These are phyloP conservation scores for Lenzites betulinus DNA, from an alignment of 768 basidiomycete genomes.

Conservation along the genomic window DNA sequence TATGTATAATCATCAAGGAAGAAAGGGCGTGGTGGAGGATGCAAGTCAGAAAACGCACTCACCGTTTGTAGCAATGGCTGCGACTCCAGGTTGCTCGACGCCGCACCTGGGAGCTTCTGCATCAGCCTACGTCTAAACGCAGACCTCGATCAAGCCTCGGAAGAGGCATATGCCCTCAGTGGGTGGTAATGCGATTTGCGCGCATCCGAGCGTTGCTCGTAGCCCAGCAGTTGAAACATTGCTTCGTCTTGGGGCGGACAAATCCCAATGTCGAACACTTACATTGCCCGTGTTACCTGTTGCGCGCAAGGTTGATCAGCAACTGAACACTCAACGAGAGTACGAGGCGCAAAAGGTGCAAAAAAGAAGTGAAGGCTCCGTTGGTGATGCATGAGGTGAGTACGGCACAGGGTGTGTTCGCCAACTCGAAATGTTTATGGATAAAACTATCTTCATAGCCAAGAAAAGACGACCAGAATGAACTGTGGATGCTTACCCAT, in stretches of 20 bases:
- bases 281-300: not conserved
- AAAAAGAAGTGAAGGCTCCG: conserved; percentile 37
- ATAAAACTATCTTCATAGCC: conserved; percentile 61
- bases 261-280: not conserved
- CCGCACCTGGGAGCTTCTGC: not conserved
- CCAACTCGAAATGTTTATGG: conserved; percentile 68
- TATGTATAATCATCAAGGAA: conserved; percentile 49
- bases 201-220: conserved; percentile 34
- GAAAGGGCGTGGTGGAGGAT: conserved; percentile 5
- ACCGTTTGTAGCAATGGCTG: not conserved
- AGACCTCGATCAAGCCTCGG: not conserved
- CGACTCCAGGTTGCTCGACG: not conserved
- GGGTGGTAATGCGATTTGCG: conserved; percentile 41
- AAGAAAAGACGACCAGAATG: conserved; percentile 30
- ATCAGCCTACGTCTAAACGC: not conserved
- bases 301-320: not conserved
- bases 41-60: conserved; percentile 1
- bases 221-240: conserved; percentile 37
- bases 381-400: conserved; percentile 73
- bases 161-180: conserved; percentile 31
- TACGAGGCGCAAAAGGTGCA: not conserved
- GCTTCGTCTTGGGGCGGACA: not conserved
- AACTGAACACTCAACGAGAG: not conserved
- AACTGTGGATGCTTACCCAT: not conserved
- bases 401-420: conserved; percentile 68